phyloP scores from a whole-genome alignment of 805 yeast genomes.

The Starmera pachycereana region DNA sequence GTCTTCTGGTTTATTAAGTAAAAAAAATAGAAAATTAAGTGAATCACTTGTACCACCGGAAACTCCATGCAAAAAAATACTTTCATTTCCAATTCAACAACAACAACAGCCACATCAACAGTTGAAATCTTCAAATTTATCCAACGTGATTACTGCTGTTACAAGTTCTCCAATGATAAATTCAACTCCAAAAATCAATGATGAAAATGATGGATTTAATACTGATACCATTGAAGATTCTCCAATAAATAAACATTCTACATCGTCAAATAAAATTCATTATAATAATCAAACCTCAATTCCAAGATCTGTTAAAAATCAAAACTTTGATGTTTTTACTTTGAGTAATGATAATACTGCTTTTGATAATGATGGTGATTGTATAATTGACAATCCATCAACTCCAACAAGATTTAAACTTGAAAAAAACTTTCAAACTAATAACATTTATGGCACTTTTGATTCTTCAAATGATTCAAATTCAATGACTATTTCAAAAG shows the following conservation, averaged over 20 bases:
- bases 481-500: conserved; percentile 6
- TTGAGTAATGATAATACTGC: conserved; percentile 27
- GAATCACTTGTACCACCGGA: conserved; percentile 40
- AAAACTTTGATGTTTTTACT: conserved; percentile 28
- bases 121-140: conserved; percentile 13
- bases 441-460: no score
- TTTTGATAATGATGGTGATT: conserved; percentile 13
- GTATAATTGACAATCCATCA: conserved; percentile 22
- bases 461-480: no score
- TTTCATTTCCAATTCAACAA: conserved; percentile 3
- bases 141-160: conserved; percentile 18
- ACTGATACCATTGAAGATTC: conserved; percentile 3
- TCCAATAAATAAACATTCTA: not conserved
- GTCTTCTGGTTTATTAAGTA: conserved; percentile 61
- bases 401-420: conserved; percentile 31
- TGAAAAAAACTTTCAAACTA: conserved; percentile 4
- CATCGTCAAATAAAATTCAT: no score
- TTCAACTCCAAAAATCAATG: conserved; percentile 14
- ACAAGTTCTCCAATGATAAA: conserved; percentile 18
- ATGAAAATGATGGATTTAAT: conserved; percentile 7
- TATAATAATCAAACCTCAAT: conserved; percentile 1
- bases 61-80: conserved; percentile 49
- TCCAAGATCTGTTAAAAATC: conserved; percentile 18
- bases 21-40: conserved; percentile 36
- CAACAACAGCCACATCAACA: conserved; percentile 6